A percentile compares a stretch with the other conserved stretches of the same genome.
Evolutionary conservation across 2,329 filamentous ascomycete species (phyloP).

Genomic region (Escovopsis sp.): DNA sequence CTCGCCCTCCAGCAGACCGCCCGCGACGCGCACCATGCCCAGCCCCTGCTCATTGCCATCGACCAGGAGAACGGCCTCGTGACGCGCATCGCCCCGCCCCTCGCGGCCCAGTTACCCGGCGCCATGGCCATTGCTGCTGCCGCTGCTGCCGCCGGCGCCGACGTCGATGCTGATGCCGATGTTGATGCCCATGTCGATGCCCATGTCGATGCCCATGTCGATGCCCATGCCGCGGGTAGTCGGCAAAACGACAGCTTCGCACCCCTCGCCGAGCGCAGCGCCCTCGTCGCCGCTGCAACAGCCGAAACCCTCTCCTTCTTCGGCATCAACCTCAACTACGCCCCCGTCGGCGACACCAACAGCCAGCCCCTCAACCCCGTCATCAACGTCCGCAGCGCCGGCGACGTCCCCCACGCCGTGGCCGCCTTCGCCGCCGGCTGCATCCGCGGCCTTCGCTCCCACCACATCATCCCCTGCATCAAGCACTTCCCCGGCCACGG

Average conservation of each 20-base stretch:
- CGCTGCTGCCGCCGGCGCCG: neutral
- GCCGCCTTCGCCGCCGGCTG: constrained; percentile 9
- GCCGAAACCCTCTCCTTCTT: constrained; percentile 11
- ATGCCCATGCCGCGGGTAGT: no score
- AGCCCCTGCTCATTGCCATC: constrained; percentile 13
- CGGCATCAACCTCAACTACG: constrained; percentile 16
- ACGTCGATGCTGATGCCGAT: no score
- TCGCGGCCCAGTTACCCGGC: constrained; percentile 11
- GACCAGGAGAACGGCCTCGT: constrained; percentile 15
- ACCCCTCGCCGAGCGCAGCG: constrained; percentile 5
- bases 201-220: no score
- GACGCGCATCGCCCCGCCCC: constrained; percentile 12
- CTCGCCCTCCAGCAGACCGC: constrained; percentile 11
- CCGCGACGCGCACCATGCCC: constrained; percentile 10
- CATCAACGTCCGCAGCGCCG: constrained; percentile 12
- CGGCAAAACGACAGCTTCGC: no score
- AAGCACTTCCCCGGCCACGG: constrained; percentile 15
- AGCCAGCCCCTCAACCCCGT: constrained; percentile 14
- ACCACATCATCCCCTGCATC: constrained; percentile 10
- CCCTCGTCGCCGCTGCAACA: constrained; percentile 9
- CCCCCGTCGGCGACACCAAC: constrained; percentile 13
- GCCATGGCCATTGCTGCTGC: constrained; percentile 12
- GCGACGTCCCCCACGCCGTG: constrained; percentile 10
- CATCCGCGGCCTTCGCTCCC: constrained; percentile 9
- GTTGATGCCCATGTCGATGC: no score